Evolutionary conservation across 495 filamentous ascomycete species (phyloP).

Genomic region (Glonium stellatum): DNA sequence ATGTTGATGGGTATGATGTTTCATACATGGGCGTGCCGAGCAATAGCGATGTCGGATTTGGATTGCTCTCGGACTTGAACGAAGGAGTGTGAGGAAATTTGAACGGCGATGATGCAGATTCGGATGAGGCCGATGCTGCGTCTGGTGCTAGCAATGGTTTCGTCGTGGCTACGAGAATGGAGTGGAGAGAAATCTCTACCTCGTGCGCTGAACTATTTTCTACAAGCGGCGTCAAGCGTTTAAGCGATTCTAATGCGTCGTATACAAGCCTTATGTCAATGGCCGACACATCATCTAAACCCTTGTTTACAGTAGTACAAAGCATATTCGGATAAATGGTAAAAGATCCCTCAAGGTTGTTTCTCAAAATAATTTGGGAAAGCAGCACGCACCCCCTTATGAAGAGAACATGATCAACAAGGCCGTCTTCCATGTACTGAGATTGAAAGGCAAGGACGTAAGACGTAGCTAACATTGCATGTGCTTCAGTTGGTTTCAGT

Average conservation of each 20-base stretch:
- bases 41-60: no score
- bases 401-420: slow-evolving; percentile 13
- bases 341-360: slow-evolving; percentile 9
- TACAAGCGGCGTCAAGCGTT: slow-evolving; percentile 2
- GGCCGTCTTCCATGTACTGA: slow-evolving; percentile 10
- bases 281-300: slow-evolving; percentile 3
- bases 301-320: neutral
- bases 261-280: slow-evolving; percentile 2
- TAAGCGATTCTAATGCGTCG: slow-evolving; percentile 7
- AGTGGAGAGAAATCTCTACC: slow-evolving; percentile 9
- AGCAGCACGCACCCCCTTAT: slow-evolving; percentile 14
- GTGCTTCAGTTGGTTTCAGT: slow-evolving; percentile 10
- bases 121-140: neutral
- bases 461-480: slow-evolving; percentile 20
- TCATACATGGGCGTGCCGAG: no score
- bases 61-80: neutral
- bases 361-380: slow-evolving; percentile 1
- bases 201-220: neutral
- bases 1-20: no score
- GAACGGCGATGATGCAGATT: neutral
- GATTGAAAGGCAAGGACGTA: slow-evolving; percentile 17
- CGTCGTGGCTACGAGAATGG: slow-evolving; percentile 6
- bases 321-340: slow-evolving; percentile 6
- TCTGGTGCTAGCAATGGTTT: neutral
- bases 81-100: neutral